Percentiles rank a stretch among this genome's conserved stretches.
phyloP scores from a whole-genome alignment of 306 rosid species.

The Rosa multiflora region DNA sequence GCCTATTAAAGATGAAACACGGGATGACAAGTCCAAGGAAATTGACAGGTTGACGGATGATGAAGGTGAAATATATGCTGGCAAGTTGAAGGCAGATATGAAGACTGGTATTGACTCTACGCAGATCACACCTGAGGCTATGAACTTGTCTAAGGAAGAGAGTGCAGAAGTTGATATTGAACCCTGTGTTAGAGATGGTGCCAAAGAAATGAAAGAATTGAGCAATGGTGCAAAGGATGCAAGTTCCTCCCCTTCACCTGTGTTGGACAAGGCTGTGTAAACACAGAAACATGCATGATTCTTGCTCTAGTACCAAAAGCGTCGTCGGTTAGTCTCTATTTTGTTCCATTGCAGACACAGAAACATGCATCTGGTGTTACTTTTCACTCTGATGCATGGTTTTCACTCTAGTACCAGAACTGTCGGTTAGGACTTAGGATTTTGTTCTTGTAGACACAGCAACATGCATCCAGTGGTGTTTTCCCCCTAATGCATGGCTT shows the following conservation, averaged over 20 bases:
- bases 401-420: neutral
- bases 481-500: neutral
- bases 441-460: neutral
- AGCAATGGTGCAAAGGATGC: constrained; percentile 16
- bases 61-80: constrained; percentile 17
- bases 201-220: constrained; percentile 16
- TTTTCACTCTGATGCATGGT: constrained; percentile 5
- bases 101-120: constrained; percentile 22
- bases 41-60: constrained; percentile 8
- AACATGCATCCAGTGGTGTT: constrained; percentile 1
- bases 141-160: constrained; percentile 8
- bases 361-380: constrained; percentile 3
- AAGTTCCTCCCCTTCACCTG: constrained; percentile 13
- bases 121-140: constrained; percentile 12
- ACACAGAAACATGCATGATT: constrained; percentile 17
- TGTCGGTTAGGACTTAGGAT: neutral
- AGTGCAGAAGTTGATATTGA: neutral
- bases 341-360: constrained; percentile 2
- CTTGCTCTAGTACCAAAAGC: constrained; percentile 22
- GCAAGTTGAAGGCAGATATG: constrained; percentile 21
- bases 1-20: constrained; percentile 18
- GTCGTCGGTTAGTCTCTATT: constrained; percentile 22
- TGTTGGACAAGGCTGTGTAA: constrained; percentile 22
- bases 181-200: constrained; percentile 10
- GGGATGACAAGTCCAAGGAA: constrained; percentile 21